Percentiles rank a stretch among this genome's conserved stretches.
Conservation (phyloP, 257 asterid genomes). For the Rauvolfia tetraphylla region DNA sequence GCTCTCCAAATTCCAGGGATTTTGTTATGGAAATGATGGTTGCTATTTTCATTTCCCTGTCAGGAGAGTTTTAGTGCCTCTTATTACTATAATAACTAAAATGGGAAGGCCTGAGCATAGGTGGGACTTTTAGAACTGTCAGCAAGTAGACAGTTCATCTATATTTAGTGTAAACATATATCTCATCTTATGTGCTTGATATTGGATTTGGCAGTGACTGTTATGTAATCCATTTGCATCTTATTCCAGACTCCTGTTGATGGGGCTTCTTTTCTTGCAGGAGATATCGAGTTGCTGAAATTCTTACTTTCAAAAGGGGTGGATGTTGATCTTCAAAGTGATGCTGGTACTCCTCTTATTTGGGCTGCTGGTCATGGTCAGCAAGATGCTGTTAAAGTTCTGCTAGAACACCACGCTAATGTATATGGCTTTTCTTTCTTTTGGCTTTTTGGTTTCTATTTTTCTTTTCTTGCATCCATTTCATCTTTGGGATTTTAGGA, state of each 20-base stretch:
- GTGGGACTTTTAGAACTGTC: neutral
- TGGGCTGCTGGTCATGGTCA: conserved; percentile 99
- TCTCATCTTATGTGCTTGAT: neutral
- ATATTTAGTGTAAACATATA: neutral
- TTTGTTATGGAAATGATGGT: neutral
- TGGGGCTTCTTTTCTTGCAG: conserved; percentile 40
- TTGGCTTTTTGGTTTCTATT: neutral
- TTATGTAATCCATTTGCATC: neutral
- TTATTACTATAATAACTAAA: neutral
- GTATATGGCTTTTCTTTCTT: conserved; percentile 36
- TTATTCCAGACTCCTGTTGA: neutral
- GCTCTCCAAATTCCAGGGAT: neutral
- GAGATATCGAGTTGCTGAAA: conserved; percentile 63
- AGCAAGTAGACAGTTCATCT: neutral
- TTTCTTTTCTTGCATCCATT: neutral
- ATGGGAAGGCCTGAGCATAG: neutral
- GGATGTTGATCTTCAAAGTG: conserved; percentile 77
- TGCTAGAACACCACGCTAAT: conserved; percentile 73
- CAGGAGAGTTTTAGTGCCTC: neutral
- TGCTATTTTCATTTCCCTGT: neutral
- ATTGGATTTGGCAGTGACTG: neutral
- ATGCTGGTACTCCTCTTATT: conserved; percentile 85
- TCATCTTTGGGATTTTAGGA: neutral
- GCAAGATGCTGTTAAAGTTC: conserved; percentile 67
- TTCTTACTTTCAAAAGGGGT: conserved; percentile 59